These are phyloP conservation scores for Populus nigra DNA, from an alignment of 345 rosid species.

Conservation along the genomic window DNA sequence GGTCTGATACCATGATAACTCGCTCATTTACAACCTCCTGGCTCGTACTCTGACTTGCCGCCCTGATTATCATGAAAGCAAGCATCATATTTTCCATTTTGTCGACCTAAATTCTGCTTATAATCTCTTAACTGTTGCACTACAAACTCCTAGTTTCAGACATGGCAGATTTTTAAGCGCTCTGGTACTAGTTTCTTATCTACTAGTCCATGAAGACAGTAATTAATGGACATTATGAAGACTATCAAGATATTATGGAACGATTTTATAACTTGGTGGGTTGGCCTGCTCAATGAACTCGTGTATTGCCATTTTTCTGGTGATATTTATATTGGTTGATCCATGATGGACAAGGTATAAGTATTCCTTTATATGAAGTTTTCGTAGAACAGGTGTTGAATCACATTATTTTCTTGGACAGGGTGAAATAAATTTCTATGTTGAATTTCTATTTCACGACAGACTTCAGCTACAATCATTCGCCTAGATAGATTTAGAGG, in stretches of 20 bases:
- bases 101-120: not conserved
- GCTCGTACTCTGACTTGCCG: not conserved
- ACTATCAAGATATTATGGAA: not conserved
- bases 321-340: not conserved
- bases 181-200: not conserved
- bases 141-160: not conserved
- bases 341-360: not conserved
- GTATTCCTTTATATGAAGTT: not conserved
- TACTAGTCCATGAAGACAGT: not conserved
- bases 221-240: not conserved
- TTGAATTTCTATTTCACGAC: not conserved
- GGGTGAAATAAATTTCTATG: slow-evolving; percentile 8
- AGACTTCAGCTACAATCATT: not conserved
- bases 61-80: not conserved
- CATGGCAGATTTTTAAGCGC: not conserved
- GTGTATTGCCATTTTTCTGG: not conserved
- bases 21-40: not conserved
- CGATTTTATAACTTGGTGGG: not conserved
- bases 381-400: not conserved
- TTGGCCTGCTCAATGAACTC: not conserved
- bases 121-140: not conserved
- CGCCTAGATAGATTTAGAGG: not conserved
- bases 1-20: not conserved
- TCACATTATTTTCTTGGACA: not conserved
- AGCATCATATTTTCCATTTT: not conserved